Evolutionary conservation across 495 filamentous ascomycete species (phyloP).

Genomic region (Trichoderma virens): DNA sequence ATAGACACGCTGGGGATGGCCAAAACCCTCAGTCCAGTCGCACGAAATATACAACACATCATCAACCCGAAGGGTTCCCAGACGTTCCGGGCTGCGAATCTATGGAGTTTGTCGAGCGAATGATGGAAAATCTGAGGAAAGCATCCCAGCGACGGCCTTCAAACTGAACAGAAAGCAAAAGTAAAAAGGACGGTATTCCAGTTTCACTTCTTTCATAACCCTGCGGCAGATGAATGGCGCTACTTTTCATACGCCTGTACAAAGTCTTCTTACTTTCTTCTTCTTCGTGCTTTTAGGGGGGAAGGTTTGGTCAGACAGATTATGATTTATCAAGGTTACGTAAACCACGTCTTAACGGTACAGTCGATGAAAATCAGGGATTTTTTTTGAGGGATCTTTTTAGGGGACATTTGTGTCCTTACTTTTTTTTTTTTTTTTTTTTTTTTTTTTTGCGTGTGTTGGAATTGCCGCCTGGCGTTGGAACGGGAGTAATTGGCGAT

Average conservation of each 20-base stretch:
- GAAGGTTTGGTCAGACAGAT: not conserved
- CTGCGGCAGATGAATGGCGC: not conserved
- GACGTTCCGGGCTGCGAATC: conserved; percentile 22
- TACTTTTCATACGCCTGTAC: not conserved
- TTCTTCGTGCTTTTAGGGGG: not conserved
- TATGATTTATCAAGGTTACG: not conserved
- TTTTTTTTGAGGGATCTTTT: not conserved
- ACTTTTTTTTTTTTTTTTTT: not conserved
- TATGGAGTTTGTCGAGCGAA: conserved; percentile 41
- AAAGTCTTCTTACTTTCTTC: not conserved
- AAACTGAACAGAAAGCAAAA: not conserved
- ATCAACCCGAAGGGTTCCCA: conserved; percentile 5
- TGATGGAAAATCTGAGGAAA: conserved; percentile 35
- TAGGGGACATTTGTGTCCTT: no score
- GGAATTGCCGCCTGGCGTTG: not conserved
- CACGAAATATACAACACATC: not conserved
- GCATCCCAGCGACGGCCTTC: conserved; percentile 13
- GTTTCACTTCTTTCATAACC: not conserved
- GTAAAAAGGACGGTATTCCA: not conserved
- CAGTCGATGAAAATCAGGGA: not conserved
- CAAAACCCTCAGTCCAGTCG: not conserved
- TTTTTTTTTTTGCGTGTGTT: not conserved
- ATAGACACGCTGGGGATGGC: not conserved
- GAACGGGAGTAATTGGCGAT: not conserved
- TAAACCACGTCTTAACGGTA: not conserved